Percentiles rank a stretch among this genome's conserved stretches.
Conservation (phyloP, 306 rosid genomes). For the Rosa persica region DNA sequence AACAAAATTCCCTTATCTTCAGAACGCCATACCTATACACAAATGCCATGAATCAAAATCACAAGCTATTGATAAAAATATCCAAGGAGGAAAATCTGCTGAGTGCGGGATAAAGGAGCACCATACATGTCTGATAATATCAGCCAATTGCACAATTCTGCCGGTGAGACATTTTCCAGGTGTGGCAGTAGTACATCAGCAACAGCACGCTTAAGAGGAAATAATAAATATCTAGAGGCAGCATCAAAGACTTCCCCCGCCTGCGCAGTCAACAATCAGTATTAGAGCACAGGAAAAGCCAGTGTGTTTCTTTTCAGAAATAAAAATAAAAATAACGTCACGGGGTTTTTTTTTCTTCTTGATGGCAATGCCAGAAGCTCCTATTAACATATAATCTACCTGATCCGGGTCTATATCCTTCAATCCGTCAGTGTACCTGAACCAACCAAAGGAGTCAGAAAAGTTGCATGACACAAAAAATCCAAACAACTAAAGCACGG, state of each 20-base stretch:
- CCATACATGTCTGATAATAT: constrained; percentile 79
- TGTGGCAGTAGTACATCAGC: constrained; percentile 86
- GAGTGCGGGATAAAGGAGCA: constrained; percentile 17
- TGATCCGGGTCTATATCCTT: constrained; percentile 78
- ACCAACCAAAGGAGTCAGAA: constrained; percentile 35
- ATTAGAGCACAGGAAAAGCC: constrained; percentile 24
- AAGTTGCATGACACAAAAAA: background rate
- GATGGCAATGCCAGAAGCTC: constrained; percentile 15
- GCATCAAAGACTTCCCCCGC: constrained; percentile 92
- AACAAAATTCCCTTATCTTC: constrained; percentile 86
- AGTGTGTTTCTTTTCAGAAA: background rate
- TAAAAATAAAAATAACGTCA: background rate
- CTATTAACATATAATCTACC: constrained; percentile 41
- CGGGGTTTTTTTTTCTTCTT: background rate
- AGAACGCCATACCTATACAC: constrained; percentile 73
- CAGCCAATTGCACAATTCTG: constrained; percentile 87
- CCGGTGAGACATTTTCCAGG: constrained; percentile 77
- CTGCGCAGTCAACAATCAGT: constrained; percentile 37
- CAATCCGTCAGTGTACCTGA: constrained; percentile 90
- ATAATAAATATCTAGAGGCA: constrained; percentile 84
- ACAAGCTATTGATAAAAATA: constrained; percentile 15
- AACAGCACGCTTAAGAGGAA: constrained; percentile 91
- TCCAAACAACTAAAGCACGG: constrained; percentile 20
- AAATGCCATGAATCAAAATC: constrained; percentile 17
- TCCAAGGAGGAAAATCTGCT: constrained; percentile 15